phyloP scores from a whole-genome alignment of 169 alveolate species.

The Cryptosporidium sp. region DNA sequence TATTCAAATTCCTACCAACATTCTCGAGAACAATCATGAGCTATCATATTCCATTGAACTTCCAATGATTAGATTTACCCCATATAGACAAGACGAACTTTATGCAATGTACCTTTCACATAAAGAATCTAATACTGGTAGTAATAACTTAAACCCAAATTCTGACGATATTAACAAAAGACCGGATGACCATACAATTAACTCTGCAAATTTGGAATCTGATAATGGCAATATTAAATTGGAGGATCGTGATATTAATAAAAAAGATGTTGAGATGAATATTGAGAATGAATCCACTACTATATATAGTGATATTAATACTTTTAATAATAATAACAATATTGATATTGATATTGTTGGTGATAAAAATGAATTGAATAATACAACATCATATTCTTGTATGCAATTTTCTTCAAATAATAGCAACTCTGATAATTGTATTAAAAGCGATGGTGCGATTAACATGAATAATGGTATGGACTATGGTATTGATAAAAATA shows the following conservation, averaged over 20 bases:
- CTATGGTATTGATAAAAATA: slow-evolving; percentile 1
- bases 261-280: slow-evolving; percentile 1
- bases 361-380: slow-evolving; percentile 2
- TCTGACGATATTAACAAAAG: not conserved
- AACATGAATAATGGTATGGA: not conserved
- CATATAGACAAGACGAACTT: slow-evolving; percentile 69
- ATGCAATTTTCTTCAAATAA: not conserved
- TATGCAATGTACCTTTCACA: slow-evolving; percentile 71
- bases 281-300: not conserved
- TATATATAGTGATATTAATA: not conserved
- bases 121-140: slow-evolving; percentile 30
- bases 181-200: not conserved
- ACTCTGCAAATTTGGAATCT: not conserved
- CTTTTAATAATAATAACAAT: not conserved
- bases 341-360: not conserved
- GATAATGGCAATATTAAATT: not conserved
- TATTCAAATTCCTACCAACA: slow-evolving; percentile 2
- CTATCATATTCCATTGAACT: slow-evolving; percentile 46
- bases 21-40: slow-evolving; percentile 18
- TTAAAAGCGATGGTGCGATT: not conserved
- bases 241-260: not conserved
- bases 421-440: not conserved
- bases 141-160: not conserved
- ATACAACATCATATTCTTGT: not conserved
- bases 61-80: slow-evolving; percentile 55